Conservation (phyloP, 305 asterid genomes). For the Fraxinus xanthoxyloides region DNA sequence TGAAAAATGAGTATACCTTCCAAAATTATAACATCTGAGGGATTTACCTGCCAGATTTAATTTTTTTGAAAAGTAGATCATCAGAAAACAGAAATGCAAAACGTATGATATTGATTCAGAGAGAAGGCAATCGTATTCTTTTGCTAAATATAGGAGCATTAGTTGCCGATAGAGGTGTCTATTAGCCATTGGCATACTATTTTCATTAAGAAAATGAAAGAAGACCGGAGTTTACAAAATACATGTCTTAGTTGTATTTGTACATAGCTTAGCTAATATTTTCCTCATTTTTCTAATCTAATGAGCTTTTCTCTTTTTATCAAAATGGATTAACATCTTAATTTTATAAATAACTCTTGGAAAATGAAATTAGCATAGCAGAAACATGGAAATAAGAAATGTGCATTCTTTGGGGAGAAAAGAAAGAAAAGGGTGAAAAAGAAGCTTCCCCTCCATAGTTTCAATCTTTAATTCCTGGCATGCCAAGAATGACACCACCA, state of each 20-base stretch:
- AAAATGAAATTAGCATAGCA: neutral
- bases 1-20: slow-evolving; percentile 98
- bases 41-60: slow-evolving; percentile 72
- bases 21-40: slow-evolving; percentile 91
- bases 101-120: neutral
- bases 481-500: neutral
- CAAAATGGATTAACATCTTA: neutral
- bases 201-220: neutral
- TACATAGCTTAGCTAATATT: neutral
- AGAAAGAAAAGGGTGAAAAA: neutral
- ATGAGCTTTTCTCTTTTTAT: neutral
- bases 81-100: neutral
- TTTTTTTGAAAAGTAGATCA: neutral
- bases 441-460: neutral
- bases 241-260: neutral
- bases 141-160: neutral
- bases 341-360: neutral
- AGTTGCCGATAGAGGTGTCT: neutral
- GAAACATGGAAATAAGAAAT: neutral
- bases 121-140: neutral
- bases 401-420: neutral
- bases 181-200: neutral
- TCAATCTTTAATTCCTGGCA: neutral
- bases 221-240: neutral
- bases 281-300: neutral